Evolutionary conservation across 176 grass and related monocot genomes (phyloP).

Genomic region (Rhynchospora breviuscula): DNA sequence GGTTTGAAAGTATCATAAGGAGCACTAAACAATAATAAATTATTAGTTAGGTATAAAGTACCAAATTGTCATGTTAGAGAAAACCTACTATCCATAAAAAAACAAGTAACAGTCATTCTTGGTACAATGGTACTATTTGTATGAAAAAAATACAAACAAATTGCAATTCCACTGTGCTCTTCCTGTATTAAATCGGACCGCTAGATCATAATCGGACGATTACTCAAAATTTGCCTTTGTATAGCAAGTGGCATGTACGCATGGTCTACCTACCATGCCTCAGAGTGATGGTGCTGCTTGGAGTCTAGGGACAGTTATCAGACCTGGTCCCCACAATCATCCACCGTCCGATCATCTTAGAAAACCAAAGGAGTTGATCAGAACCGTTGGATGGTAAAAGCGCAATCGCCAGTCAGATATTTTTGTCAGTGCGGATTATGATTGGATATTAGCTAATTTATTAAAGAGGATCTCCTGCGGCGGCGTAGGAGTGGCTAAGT

Average conservation of each 20-base stretch:
- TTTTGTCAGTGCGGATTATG: slow-evolving; percentile 8
- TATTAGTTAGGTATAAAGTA: too few species aligned
- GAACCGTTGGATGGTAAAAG: slow-evolving; percentile 5
- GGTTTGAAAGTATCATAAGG: too few species aligned
- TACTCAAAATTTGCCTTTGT: background rate
- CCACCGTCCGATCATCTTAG: slow-evolving; percentile 1
- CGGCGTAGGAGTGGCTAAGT: background rate
- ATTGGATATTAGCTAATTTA: background rate
- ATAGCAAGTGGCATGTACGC: slow-evolving; percentile 9
- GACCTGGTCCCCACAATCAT: slow-evolving; percentile 3
- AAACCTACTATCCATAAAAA: too few species aligned
- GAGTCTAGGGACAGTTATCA: background rate
- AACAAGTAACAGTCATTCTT: too few species aligned
- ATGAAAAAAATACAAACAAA: too few species aligned
- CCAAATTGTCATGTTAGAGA: too few species aligned
- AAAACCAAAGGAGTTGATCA: background rate
- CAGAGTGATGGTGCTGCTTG: slow-evolving; percentile 1
- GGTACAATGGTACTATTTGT: too few species aligned
- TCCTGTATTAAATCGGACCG: background rate
- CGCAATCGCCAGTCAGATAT: slow-evolving; percentile 17
- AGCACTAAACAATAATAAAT: too few species aligned
- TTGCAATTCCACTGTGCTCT: background rate
- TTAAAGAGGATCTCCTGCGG: background rate
- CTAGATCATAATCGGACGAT: slow-evolving; percentile 19
- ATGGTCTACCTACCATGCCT: slow-evolving; percentile 22